These are phyloP conservation scores for Trypanosoma theileri DNA, from an alignment of 208 protist species.

Conservation along the genomic window DNA sequence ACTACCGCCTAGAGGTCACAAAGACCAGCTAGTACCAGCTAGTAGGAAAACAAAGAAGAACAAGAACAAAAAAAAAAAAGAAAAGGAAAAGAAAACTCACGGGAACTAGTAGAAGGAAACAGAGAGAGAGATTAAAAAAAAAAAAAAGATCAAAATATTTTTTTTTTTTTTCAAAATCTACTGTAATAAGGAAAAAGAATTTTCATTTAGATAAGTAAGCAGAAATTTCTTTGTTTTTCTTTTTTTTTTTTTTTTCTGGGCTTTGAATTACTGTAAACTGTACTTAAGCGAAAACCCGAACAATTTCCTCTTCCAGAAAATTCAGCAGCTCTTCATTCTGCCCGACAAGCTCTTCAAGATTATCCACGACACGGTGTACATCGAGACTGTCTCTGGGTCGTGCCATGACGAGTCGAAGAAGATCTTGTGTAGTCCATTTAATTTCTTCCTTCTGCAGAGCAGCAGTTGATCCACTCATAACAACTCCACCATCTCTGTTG, in stretches of 20 bases:
- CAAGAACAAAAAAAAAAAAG: too few relatives aligned
- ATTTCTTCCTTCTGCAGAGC: not conserved
- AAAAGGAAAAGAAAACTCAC: too few relatives aligned
- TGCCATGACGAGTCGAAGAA: slow-evolving; percentile 61
- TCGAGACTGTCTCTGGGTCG: slow-evolving; percentile 49
- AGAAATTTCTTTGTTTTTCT: slow-evolving; percentile 16
- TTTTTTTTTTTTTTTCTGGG: not conserved
- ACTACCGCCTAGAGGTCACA: too few relatives aligned
- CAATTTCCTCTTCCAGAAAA: slow-evolving; percentile 47
- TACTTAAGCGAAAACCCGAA: slow-evolving; percentile 17
- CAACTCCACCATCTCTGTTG: slow-evolving; percentile 1
- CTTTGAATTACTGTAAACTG: not conserved
- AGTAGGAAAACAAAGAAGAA: too few relatives aligned
- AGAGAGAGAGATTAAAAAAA: too few relatives aligned
- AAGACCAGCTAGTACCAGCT: too few relatives aligned
- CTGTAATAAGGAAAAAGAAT: too few relatives aligned
- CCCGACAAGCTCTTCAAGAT: slow-evolving; percentile 40
- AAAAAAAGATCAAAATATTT: too few relatives aligned
- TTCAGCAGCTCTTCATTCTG: slow-evolving; percentile 44
- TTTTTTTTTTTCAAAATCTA: too few relatives aligned
- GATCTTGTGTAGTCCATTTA: slow-evolving; percentile 45
- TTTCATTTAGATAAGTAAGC: not conserved
- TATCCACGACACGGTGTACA: slow-evolving; percentile 66
- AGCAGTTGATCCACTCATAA: not conserved
- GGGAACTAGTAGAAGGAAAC: too few relatives aligned